Base-by-base conservation (phyloP, 148 eudicot genomes). In the Silene latifolia region DNA sequence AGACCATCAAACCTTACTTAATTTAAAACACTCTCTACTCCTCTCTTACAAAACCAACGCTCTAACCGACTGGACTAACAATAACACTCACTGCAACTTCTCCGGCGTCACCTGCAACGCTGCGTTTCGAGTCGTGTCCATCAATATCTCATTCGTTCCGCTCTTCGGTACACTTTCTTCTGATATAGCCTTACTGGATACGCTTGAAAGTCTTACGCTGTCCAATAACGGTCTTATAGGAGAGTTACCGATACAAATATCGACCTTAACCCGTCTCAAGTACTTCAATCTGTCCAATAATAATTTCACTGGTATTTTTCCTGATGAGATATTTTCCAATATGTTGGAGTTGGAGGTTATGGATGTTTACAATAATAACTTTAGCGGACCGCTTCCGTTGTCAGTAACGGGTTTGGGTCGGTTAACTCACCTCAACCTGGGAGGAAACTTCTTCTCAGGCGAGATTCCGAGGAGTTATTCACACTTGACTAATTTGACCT, bases 371-470 rank as follows among this genome's bases (percentile, higher is more conserved):
- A 86, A 96, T 75, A 96, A 96, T 64, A 88, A 90, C 71, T 86
- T 96, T 65, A 61, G 72, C 12, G 98, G 99, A 0, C 20, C 67
- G 1, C 82, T 96, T 0, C 98, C 99, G 23, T 12, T 3, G 53
- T 82, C 82, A 63, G 24, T 96, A 0, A 64, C 71, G 4, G 14
- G 13, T 10, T 56, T 89, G 70, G 80, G 77, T 67, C 74, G 69
- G 4, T 68, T 96, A 0, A 64, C 42, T 18, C 67, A 59, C 46
- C 83, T 96, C 0, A 23, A 42, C 0, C 84, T 96, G 0, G 97
- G 89, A 0, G 99, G 99, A 0, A 96, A 96, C 56, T 96, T 63
- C 66, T 96, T 96, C 42, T 47, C 80, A 64, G 99, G 99, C 3
- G 75, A 71, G 42, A 96, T 96, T 67, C 99, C 97, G 25, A 84